A percentile compares a stretch with the other conserved stretches of the same genome.
phyloP scores from a whole-genome alignment of 2,329 filamentous ascomycete species.

The Coccinonectria pachysandricola region DNA sequence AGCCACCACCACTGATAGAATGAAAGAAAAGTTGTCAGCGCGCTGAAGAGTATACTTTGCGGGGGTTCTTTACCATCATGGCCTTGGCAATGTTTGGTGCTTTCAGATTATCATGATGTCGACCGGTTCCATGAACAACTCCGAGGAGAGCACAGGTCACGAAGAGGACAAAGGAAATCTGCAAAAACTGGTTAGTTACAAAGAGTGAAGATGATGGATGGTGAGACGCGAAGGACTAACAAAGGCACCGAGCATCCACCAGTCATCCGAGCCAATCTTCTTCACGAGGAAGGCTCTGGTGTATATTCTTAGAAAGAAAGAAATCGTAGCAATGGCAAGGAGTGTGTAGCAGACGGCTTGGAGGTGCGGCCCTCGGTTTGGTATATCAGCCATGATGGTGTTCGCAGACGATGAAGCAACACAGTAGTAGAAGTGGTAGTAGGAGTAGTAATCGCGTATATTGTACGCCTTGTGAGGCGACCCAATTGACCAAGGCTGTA shows the following conservation, averaged over 20 bases:
- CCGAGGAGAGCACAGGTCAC: constrained; percentile 20
- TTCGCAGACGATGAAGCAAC: too few relatives aligned
- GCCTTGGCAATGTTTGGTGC: constrained; percentile 14
- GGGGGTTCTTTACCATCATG: constrained; percentile 19
- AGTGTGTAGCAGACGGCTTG: constrained; percentile 23
- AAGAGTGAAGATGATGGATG: not conserved
- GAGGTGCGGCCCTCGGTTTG: constrained; percentile 23
- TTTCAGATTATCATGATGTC: constrained; percentile 21
- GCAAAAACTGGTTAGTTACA: not conserved
- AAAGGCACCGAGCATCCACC: constrained; percentile 24
- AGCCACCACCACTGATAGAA: constrained; percentile 18
- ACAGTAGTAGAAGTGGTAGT: too few relatives aligned
- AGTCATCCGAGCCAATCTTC: constrained; percentile 27
- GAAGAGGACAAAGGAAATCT: constrained; percentile 16
- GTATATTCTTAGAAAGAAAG: constrained; percentile 22
- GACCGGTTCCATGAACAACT: constrained; percentile 25
- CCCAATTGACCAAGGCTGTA: too few relatives aligned
- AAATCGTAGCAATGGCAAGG: constrained; percentile 13
- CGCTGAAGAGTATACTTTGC: constrained; percentile 2
- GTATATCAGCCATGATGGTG: constrained; percentile 7
- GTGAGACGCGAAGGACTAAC: constrained; percentile 9
- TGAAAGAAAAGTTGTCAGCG: not conserved
- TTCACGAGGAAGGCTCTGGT: constrained; percentile 23
- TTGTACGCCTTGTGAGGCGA: too few relatives aligned
- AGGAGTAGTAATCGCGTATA: too few relatives aligned